Evolutionary conservation across 2,329 filamentous ascomycete genomes (phyloP), one percentile per base, ranked within the genome.

Genomic region (Incumbomyces lentus): DNA sequence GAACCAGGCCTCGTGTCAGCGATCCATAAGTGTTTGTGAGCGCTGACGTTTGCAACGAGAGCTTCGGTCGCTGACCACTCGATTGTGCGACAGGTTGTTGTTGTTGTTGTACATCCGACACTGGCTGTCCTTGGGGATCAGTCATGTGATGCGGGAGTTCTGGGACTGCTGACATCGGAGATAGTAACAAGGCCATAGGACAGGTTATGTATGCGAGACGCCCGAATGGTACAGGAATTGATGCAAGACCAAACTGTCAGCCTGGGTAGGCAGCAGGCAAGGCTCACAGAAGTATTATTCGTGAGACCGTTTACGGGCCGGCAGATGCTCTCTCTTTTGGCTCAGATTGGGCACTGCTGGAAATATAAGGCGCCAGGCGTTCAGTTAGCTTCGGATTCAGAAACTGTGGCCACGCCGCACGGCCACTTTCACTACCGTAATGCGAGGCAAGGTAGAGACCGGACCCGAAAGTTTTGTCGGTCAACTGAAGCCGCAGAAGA

Each of bases 11-110:
- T 18, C 63, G 67, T n/a, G 71, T 70, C 32, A 68, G 70, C 51
- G 71, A 76, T 47, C 73, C 74, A 59, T 76, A 77, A 17, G 71
- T 69, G 42, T 70, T 65, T 32, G 68, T 66, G 2, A 70, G 60
- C 36, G 65, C 63, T 11, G 71, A 63, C 11, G 78, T 81, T 63
- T 81, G 75, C 44, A 82, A 68, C 33, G 75, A 76, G 42, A 82
- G 68, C 61, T 78, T 80, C 1, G 78, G 78, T 49, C 75, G 66
- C 44, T 66, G 64, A 31, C 16, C 17, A 11, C 13, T 36, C 14
- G 45, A 8, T 32, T 35, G 37, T 19, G 26, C 16, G n/a, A 22
- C 43, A 31, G 31, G 17, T 12, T n/a, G n/a, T n/a, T n/a, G n/a
- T 31, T 32, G 14, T n/a, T 17, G 8, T n/a, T 10, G 7, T 13